phyloP scores from a whole-genome alignment of 805 yeast species.

The Tetrapisispora taiwanensis region DNA sequence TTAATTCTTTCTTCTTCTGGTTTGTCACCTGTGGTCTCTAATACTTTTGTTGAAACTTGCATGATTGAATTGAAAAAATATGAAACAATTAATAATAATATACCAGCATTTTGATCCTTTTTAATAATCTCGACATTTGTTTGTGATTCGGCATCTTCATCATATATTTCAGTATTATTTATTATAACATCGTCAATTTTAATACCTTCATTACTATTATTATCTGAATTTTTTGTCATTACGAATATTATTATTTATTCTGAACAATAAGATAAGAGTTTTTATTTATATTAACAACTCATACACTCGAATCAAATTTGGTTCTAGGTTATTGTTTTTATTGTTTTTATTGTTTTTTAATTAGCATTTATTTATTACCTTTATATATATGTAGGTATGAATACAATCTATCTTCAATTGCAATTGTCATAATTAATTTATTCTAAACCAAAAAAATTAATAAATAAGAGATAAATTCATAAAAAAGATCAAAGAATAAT shows the following conservation, averaged over 20 bases:
- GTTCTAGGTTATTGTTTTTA: too few relatives aligned
- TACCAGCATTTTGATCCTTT: conserved; percentile 32
- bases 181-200: background rate
- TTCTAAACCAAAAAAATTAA: too few relatives aligned
- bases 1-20: conserved; percentile 42
- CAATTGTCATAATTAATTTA: too few relatives aligned
- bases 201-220: background rate
- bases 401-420: too few relatives aligned
- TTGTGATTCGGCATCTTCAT: conserved; percentile 8
- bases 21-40: conserved; percentile 54
- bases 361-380: too few relatives aligned
- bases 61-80: conserved; percentile 70
- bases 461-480: too few relatives aligned
- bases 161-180: background rate
- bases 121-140: conserved; percentile 23
- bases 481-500: too few relatives aligned
- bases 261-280: too few relatives aligned
- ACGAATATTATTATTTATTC: background rate
- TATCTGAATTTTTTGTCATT: background rate
- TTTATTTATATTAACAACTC: too few relatives aligned
- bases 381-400: too few relatives aligned
- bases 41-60: conserved; percentile 66
- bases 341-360: too few relatives aligned
- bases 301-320: too few relatives aligned
- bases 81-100: conserved; percentile 45